A percentile compares a stretch with the other conserved stretches of the same genome.
Conservation (phyloP, 1,284 basidiomycete genomes). For the Puccinia triticina region DNA sequence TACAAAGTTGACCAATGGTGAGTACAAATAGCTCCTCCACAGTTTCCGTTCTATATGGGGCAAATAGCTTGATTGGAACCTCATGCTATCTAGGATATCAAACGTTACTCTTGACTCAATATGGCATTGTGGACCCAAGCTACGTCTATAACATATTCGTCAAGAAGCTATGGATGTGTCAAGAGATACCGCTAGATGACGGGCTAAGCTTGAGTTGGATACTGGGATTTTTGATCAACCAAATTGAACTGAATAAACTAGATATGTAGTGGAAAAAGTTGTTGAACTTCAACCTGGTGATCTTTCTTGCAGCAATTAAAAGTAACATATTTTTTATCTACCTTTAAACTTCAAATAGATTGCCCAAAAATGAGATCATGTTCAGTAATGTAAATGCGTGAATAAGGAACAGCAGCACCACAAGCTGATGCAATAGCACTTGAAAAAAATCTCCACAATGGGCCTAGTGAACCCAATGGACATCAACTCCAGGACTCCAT, state of each 20-base stretch:
- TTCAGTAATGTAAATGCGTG: too few species aligned
- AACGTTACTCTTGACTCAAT: conserved; percentile 46
- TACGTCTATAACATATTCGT: conserved; percentile 23
- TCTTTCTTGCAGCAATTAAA: too few species aligned
- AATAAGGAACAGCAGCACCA: too few species aligned
- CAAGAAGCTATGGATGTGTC: conserved; percentile 1
- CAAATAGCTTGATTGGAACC: background rate
- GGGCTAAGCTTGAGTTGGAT: conserved; percentile 48
- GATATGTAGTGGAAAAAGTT: background rate
- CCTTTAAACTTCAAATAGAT: too few species aligned
- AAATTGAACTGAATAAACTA: conserved; percentile 39
- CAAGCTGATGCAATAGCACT: too few species aligned
- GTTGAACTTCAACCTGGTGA: background rate
- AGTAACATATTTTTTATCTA: too few species aligned
- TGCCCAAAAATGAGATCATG: too few species aligned
- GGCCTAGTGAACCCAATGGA: too few species aligned
- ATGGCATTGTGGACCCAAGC: conserved; percentile 37
- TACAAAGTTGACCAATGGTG: conserved; percentile 44
- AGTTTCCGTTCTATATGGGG: background rate
- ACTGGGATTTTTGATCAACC: conserved; percentile 46
- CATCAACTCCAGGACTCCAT: too few species aligned
- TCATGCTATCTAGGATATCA: conserved; percentile 31
- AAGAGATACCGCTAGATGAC: conserved; percentile 48
- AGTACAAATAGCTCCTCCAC: conserved; percentile 10
- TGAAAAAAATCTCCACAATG: too few species aligned